Base-by-base conservation (phyloP, 139 green algal genomes). In the Chlorella sp. region DNA sequence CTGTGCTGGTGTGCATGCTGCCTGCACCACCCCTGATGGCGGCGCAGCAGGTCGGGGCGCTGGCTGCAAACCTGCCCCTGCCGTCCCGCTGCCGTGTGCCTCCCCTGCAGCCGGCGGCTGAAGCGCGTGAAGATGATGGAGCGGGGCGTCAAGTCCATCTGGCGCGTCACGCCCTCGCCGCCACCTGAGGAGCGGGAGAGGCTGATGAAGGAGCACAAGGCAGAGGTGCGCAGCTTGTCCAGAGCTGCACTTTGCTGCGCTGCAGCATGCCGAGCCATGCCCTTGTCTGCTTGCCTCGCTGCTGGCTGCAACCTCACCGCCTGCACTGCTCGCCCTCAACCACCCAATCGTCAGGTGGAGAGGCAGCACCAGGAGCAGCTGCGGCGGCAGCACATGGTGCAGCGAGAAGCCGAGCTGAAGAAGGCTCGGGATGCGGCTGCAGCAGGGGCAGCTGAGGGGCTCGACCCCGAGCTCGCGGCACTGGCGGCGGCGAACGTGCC, bases 61-160 rank as follows among this genome's bases (percentile, higher is more conserved):
- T n/a, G n/a, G n/a, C n/a, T n/a, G n/a, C n/a, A n/a, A n/a, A n/a
- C n/a, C n/a, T n/a, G n/a, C n/a, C n/a, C n/a, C n/a, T n/a, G n/a
- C n/a, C n/a, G n/a, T n/a, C n/a, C n/a, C n/a, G n/a, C n/a, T 26
- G 20, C n/a, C 68, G 20, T 74, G 16, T 26, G 13, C 41, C 36
- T 21, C 34, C 25, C 12, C 20, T 47, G 65, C 91, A 96, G 93
- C 78, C 91, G 94, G 4, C 87, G 94, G 0, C 85, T 94, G 73
- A 95, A 95, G 88, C 92, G 94, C 0, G 71, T 92, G 1, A 92
- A 94, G 74, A 80, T 97, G 88, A 89, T 83, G 82, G 89, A 96
- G 84, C 86, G 88, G 0, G 84, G 91, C 65, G 78, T 90, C 18
- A 87, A 86, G 62, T 88, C 86, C 63, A 89, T 97, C 39, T 97